These are phyloP conservation scores for Microsporum ferrugineum DNA, from an alignment of 2,329 filamentous ascomycete genomes.

Conservation along the genomic window DNA sequence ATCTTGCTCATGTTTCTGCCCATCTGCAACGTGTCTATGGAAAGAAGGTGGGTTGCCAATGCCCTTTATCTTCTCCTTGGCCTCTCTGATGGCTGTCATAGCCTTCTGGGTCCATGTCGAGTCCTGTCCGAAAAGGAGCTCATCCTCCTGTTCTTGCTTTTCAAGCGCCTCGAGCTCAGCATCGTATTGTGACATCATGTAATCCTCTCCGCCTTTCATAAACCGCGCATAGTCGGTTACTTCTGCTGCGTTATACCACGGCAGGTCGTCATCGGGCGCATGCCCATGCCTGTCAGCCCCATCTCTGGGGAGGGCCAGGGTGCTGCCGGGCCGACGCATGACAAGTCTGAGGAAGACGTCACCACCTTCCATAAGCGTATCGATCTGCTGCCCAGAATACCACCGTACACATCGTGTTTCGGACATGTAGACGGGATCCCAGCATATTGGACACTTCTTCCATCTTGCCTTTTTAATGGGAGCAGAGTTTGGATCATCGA, in stretches of 20 bases:
- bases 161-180: conserved; percentile 63
- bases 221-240: conserved; percentile 89
- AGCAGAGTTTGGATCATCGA: conserved; percentile 51
- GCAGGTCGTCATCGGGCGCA: conserved; percentile 61
- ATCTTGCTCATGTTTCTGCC: not conserved
- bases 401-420: conserved; percentile 83
- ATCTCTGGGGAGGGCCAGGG: conserved; percentile 76
- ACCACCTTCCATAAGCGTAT: conserved; percentile 62
- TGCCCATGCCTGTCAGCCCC: conserved; percentile 37
- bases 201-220: conserved; percentile 85
- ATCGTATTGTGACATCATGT: conserved; percentile 73
- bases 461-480: conserved; percentile 63
- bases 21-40: conserved; percentile 39
- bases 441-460: conserved; percentile 95
- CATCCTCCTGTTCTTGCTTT: conserved; percentile 74
- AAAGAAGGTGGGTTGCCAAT: conserved; percentile 54
- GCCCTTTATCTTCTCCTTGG: conserved; percentile 61
- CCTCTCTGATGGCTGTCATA: conserved; percentile 58
- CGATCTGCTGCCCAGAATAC: conserved; percentile 77
- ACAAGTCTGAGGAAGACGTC: conserved; percentile 85
- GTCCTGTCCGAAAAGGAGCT: conserved; percentile 82
- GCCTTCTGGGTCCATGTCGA: conserved; percentile 46
- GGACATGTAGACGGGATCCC: conserved; percentile 82
- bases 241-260: conserved; percentile 90
- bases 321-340: conserved; percentile 67